Percentiles rank a stretch among this genome's conserved stretches.
These are phyloP conservation scores for Dispira simplex DNA, from an alignment of 192 early-diverging fungal species.

Conservation along the genomic window DNA sequence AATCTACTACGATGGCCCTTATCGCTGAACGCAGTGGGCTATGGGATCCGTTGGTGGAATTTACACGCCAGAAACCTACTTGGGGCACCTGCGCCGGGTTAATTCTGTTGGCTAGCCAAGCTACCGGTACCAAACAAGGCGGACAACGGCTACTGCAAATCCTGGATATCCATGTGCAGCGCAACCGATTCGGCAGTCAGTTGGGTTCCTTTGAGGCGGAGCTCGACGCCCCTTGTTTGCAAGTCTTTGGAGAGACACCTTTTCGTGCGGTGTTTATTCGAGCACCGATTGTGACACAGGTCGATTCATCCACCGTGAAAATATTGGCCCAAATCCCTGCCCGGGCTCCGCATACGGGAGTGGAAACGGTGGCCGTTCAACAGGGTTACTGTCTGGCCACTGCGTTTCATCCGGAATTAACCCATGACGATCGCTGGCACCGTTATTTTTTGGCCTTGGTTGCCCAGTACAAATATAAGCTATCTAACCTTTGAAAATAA, in stretches of 20 bases:
- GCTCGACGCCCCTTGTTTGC: constrained; percentile 40
- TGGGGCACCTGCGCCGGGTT: constrained; percentile 96
- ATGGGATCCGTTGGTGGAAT: constrained; percentile 59
- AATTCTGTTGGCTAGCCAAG: constrained; percentile 73
- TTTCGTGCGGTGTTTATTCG: constrained; percentile 82
- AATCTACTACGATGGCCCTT: constrained; percentile 86
- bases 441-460: constrained; percentile 46
- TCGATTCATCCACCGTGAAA: constrained; percentile 52
- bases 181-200: constrained; percentile 93
- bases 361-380: constrained; percentile 73
- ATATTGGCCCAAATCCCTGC: constrained; percentile 47
- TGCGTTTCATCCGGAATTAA: constrained; percentile 95
- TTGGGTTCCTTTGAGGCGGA: constrained; percentile 74
- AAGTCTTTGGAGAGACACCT: constrained; percentile 19
- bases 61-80: constrained; percentile 60
- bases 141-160: constrained; percentile 78
- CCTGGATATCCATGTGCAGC: constrained; percentile 65
- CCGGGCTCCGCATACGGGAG: constrained; percentile 31
- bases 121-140: constrained; percentile 58
- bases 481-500: too few relatives aligned
- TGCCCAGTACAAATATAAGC: not conserved
- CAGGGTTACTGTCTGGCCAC: constrained; percentile 79
- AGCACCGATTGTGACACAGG: constrained; percentile 70
- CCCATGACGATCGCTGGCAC: constrained; percentile 76
- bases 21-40: constrained; percentile 77